Percentiles rank a stretch among this genome's conserved stretches.
These are phyloP conservation scores for Colletotrichum lupini DNA, from an alignment of 2,329 filamentous ascomycete species.

Conservation along the genomic window DNA sequence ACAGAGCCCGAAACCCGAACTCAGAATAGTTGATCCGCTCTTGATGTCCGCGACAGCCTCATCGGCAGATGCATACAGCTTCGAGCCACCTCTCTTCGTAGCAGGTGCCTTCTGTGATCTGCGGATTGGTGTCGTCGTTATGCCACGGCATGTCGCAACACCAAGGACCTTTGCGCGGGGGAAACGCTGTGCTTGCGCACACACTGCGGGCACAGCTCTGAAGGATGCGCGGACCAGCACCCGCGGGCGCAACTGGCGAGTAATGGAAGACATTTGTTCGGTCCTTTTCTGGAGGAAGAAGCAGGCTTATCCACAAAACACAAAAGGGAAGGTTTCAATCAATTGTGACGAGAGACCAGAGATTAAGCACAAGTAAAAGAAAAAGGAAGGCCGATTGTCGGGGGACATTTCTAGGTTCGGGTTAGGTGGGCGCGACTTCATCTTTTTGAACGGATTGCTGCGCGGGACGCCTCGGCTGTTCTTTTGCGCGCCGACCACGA, in stretches of 20 bases:
- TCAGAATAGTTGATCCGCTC: constrained; percentile 77
- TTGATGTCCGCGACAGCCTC: constrained; percentile 77
- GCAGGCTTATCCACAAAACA: background rate
- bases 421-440: constrained; percentile 32
- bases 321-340: background rate
- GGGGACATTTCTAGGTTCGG: constrained; percentile 18
- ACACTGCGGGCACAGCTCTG: constrained; percentile 5
- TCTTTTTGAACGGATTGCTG: constrained; percentile 27
- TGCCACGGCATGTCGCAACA: constrained; percentile 17
- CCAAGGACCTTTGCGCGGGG: constrained; percentile 21
- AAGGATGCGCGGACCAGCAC: constrained; percentile 24
- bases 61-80: constrained; percentile 67
- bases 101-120: constrained; percentile 27
- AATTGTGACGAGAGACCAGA: background rate
- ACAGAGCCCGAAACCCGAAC: constrained; percentile 85
- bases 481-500: constrained; percentile 23
- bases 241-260: constrained; percentile 30
- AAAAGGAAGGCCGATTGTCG: constrained; percentile 20
- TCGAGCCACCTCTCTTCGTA: constrained; percentile 51
- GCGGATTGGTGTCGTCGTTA: constrained; percentile 7
- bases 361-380: background rate
- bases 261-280: constrained; percentile 19
- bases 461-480: constrained; percentile 20
- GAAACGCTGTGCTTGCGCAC: constrained; percentile 28
- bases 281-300: too few relatives aligned